Evolutionary conservation across 495 filamentous ascomycete genomes (phyloP).

Genomic region (Penicillium desertorum): DNA sequence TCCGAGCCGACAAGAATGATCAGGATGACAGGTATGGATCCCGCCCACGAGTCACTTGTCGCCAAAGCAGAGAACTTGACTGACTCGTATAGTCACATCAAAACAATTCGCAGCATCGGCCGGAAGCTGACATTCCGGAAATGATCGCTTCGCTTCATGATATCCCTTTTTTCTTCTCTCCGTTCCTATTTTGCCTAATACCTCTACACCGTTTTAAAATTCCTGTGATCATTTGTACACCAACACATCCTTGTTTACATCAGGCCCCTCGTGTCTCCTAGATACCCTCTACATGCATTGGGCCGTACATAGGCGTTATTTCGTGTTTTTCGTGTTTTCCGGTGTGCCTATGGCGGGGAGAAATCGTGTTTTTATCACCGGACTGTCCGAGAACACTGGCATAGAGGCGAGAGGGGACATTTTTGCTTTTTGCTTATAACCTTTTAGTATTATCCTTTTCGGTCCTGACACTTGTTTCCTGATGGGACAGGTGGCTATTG

Average conservation of each 20-base stretch:
- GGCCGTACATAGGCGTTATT: constrained; percentile 34
- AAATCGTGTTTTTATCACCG: constrained; percentile 8
- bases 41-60: not conserved
- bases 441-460: not conserved
- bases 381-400: constrained; percentile 10
- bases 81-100: constrained; percentile 29
- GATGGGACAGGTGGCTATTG: not conserved
- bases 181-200: constrained; percentile 5
- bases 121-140: constrained; percentile 41
- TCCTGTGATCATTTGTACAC: constrained; percentile 15
- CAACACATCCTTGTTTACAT: constrained; percentile 2
- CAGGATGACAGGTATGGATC: constrained; percentile 42
- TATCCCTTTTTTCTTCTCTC: not conserved
- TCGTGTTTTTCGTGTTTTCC: constrained; percentile 6
- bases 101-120: constrained; percentile 43
- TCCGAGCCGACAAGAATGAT: constrained; percentile 30
- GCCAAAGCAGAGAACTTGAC: constrained; percentile 6
- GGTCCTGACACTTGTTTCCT: not conserved
- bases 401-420: constrained; percentile 14
- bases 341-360: constrained; percentile 6
- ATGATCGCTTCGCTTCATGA: constrained; percentile 13
- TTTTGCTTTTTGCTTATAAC: constrained; percentile 5
- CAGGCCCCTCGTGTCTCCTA: constrained; percentile 22
- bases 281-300: constrained; percentile 34
- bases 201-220: constrained; percentile 6